Evolutionary conservation across 2,329 filamentous ascomycete species (phyloP).

Genomic region (Ambrosiella cleistominuta): DNA sequence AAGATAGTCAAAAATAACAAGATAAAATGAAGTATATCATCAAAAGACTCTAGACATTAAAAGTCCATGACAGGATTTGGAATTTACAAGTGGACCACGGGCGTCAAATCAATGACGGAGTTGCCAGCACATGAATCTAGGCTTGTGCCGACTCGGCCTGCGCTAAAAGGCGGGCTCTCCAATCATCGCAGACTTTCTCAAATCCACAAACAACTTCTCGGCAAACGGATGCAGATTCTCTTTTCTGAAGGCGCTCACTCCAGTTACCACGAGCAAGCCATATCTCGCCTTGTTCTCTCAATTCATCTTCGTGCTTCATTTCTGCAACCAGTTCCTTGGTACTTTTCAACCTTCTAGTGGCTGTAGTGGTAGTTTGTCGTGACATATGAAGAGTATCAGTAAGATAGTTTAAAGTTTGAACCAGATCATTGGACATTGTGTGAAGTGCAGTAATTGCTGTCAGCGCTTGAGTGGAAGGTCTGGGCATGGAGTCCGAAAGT

Average conservation of each 20-base stretch:
- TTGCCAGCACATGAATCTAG: conserved; percentile 13
- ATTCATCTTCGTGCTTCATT: conserved; percentile 66
- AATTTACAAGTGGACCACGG: no score
- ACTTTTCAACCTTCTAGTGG: conserved; percentile 59
- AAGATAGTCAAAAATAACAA: background rate
- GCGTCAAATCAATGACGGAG: no score
- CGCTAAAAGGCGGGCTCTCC: conserved; percentile 58
- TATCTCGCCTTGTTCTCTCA: conserved; percentile 61
- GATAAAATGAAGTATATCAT: background rate
- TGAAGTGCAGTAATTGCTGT: conserved; percentile 52
- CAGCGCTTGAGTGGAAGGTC: conserved; percentile 42
- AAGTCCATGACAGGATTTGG: background rate
- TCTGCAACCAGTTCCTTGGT: conserved; percentile 76
- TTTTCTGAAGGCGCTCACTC: conserved; percentile 54
- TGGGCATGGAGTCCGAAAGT: conserved; percentile 49
- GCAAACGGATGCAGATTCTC: conserved; percentile 73
- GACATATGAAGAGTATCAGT: conserved; percentile 91
- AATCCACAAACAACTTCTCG: conserved; percentile 81
- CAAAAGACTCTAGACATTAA: background rate
- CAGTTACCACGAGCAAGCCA: conserved; percentile 74
- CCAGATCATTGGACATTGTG: conserved; percentile 51
- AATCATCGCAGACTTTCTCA: conserved; percentile 72
- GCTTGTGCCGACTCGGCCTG: conserved; percentile 35
- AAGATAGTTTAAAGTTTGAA: conserved; percentile 67
- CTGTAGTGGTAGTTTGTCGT: conserved; percentile 68